Conservation (phyloP, 768 basidiomycete genomes). For the Kwoniella botswanensis region DNA sequence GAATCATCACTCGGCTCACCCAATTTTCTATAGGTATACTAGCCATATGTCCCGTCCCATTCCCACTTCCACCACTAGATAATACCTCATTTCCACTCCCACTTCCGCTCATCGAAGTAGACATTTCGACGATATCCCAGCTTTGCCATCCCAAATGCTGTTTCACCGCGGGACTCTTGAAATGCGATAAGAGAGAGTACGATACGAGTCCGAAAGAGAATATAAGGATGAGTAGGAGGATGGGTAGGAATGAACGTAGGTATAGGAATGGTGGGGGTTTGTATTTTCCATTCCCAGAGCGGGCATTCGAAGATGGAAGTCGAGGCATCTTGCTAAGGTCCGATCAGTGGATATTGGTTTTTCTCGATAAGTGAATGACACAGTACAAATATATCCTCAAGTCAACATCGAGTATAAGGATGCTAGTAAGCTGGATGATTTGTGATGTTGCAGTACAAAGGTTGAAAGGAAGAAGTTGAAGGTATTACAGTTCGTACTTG, state of each 20-base stretch:
- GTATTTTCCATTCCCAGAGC: background rate
- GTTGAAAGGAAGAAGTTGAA: too few relatives aligned
- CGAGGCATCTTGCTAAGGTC: background rate
- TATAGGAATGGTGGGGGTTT: conserved; percentile 38
- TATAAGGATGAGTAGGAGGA: conserved; percentile 64
- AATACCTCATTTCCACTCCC: conserved; percentile 70
- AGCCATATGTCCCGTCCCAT: conserved; percentile 61
- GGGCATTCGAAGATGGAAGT: background rate
- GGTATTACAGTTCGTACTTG: too few relatives aligned
- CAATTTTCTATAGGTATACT: conserved; percentile 80
- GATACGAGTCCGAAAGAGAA: conserved; percentile 77
- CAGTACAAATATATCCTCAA: too few relatives aligned
- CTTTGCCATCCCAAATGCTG: conserved; percentile 87
- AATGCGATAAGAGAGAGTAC: conserved; percentile 81
- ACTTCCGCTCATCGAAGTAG: conserved; percentile 30
- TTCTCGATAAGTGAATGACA: too few relatives aligned
- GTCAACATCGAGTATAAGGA: too few relatives aligned
- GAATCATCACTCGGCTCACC: conserved; percentile 37
- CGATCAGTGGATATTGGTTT: too few relatives aligned
- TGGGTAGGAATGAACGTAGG: conserved; percentile 61
- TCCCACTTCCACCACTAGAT: conserved; percentile 51
- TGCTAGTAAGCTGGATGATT: too few relatives aligned
- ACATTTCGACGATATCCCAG: conserved; percentile 69
- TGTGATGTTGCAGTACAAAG: too few relatives aligned
- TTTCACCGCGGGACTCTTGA: conserved; percentile 57